Evolutionary conservation across 345 rosid genomes (phyloP).

Genomic region (Camelina hispida): DNA sequence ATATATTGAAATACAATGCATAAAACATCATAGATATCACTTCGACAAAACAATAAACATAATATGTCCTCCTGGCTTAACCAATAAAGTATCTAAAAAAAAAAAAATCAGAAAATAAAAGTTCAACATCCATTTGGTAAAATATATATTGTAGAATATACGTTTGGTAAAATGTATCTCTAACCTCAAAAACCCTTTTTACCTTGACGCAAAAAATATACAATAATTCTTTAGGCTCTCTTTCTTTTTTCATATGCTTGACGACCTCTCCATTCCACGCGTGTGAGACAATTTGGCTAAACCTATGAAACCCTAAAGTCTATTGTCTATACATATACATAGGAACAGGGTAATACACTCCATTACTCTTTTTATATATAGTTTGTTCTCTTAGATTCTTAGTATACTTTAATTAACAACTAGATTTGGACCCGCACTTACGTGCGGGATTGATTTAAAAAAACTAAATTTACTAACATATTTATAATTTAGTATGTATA

Average conservation of each 20-base stretch:
- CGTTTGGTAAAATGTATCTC: neutral
- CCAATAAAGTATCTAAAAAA: neutral
- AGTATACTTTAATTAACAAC: conserved; percentile 1
- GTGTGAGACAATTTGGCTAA: conserved; percentile 40
- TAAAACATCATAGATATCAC: neutral
- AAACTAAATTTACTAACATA: too few species aligned
- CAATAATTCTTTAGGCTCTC: neutral
- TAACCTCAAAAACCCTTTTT: neutral
- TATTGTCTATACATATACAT: conserved; percentile 26
- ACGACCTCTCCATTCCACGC: conserved; percentile 9
- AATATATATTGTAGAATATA: neutral
- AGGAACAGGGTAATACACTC: conserved; percentile 32
- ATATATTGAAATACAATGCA: neutral
- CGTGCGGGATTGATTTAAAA: too few species aligned
- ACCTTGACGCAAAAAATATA: neutral
- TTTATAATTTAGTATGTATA: too few species aligned
- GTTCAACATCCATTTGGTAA: too few species aligned
- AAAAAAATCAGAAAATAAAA: neutral
- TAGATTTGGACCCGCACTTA: too few species aligned
- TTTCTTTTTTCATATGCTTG: neutral
- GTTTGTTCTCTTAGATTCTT: conserved; percentile 17
- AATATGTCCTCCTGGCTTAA: neutral
- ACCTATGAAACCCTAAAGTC: conserved; percentile 36
- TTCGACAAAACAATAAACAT: neutral
- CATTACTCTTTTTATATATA: conserved; percentile 1